A percentile compares a stretch with the other conserved stretches of the same genome.
Conservation (phyloP, 139 green algal species). For the Closterium sp. region DNA sequence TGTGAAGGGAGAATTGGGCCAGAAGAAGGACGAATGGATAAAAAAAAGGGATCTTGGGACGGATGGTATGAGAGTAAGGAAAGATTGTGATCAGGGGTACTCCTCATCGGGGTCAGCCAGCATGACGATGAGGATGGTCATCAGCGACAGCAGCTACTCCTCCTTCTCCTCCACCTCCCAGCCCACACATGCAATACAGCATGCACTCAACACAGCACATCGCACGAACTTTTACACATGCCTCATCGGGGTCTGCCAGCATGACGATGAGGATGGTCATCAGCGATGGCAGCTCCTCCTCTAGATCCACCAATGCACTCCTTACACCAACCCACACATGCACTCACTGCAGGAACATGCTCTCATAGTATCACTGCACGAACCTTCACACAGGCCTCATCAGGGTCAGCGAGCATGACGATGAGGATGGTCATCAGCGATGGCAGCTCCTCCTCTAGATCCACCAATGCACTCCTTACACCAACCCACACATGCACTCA, state of each 20-base stretch:
- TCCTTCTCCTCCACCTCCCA: too few species aligned
- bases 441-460: too few species aligned
- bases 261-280: constrained; percentile 62
- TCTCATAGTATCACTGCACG: not conserved
- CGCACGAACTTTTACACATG: constrained; percentile 11
- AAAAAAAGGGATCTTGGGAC: too few species aligned
- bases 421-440: constrained; percentile 36
- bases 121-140: constrained; percentile 64
- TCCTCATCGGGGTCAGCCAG: constrained; percentile 53
- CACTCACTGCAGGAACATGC: too few species aligned
- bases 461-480: too few species aligned
- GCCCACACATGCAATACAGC: not conserved
- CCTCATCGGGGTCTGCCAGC: constrained; percentile 52
- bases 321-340: not conserved
- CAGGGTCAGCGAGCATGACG: too few species aligned
- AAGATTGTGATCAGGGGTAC: too few species aligned
- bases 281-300: not conserved
- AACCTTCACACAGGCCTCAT: constrained; percentile 44
- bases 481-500: not conserved
- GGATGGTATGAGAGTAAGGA: not conserved
- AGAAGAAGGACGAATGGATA: too few species aligned
- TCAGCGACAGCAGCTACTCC: too few species aligned
- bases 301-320: not conserved
- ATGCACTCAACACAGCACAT: too few species aligned
- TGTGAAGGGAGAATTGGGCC: too few species aligned